Evolutionary conservation across 305 asterid species (phyloP).

Genomic region (Lippia alba): DNA sequence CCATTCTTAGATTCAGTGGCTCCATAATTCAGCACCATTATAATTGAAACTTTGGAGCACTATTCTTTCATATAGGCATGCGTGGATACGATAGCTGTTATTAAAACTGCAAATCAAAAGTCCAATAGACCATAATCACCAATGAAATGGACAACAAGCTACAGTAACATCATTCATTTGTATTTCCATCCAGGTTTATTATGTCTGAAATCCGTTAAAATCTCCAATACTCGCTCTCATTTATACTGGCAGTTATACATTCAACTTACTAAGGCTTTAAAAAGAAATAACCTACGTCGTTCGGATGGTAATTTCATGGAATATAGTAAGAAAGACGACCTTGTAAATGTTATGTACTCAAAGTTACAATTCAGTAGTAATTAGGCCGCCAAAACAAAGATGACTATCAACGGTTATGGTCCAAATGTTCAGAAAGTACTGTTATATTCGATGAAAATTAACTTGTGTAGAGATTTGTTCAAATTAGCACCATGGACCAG

Average conservation of each 20-base stretch:
- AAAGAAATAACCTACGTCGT: not conserved
- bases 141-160: not conserved
- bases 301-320: not conserved
- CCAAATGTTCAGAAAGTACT: not conserved
- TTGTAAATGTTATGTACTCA: not conserved
- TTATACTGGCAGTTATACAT: not conserved
- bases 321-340: not conserved
- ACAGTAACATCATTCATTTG: not conserved
- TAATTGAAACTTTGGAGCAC: not conserved
- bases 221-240: not conserved
- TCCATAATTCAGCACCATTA: not conserved
- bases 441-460: not conserved
- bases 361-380: constrained; percentile 1
- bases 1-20: not conserved
- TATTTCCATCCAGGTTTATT: not conserved
- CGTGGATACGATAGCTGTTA: not conserved
- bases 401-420: not conserved
- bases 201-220: not conserved
- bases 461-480: not conserved
- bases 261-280: not conserved
- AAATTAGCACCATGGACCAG: not conserved
- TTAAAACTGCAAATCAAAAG: not conserved
- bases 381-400: not conserved
- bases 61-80: not conserved
- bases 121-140: not conserved